A percentile compares a stretch with the other conserved stretches of the same genome.
Conservation (phyloP, 1,284 basidiomycete genomes). For the Phellopilus nigrolimitatus region DNA sequence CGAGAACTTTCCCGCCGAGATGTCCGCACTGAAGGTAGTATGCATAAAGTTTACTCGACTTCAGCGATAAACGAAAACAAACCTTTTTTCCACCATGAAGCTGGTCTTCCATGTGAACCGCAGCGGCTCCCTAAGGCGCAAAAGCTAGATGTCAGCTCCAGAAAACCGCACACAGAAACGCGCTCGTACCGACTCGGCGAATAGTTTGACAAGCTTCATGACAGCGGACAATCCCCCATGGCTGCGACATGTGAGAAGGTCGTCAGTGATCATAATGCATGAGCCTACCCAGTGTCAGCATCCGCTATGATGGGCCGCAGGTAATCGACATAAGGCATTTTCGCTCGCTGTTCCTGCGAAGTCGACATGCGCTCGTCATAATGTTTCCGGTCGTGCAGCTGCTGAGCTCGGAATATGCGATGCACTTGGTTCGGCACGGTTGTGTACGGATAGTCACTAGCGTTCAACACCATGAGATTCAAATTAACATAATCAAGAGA, state of each 20-base stretch:
- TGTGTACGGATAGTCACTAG: slow-evolving; percentile 88
- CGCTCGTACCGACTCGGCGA: slow-evolving; percentile 73
- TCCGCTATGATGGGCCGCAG: slow-evolving; percentile 92
- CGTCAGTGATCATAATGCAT: slow-evolving; percentile 1
- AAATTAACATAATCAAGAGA: slow-evolving; percentile 14
- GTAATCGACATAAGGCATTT: slow-evolving; percentile 81
- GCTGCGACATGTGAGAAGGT: slow-evolving; percentile 35
- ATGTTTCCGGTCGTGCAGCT: slow-evolving; percentile 83
- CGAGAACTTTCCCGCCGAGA: slow-evolving; percentile 90
- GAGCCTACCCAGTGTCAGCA: slow-evolving; percentile 82
- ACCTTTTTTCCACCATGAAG: slow-evolving; percentile 88
- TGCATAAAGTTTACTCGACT: neutral
- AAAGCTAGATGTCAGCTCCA: no score
- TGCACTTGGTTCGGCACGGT: slow-evolving; percentile 93
- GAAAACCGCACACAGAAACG: no score
- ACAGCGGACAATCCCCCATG: slow-evolving; percentile 92
- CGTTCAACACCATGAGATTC: slow-evolving; percentile 22
- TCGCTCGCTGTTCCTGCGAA: slow-evolving; percentile 56
- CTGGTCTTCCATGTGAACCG: slow-evolving; percentile 90
- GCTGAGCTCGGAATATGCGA: slow-evolving; percentile 80
- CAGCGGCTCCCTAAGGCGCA: slow-evolving; percentile 65
- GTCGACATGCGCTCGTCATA: slow-evolving; percentile 78
- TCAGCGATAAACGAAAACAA: neutral
- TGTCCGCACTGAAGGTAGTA: slow-evolving; percentile 70
- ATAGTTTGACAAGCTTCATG: slow-evolving; percentile 93